A percentile compares a stretch with the other conserved stretches of the same genome.
These are phyloP conservation scores for Cryptomeria japonica DNA, from an alignment of 75 land plant species.

Conservation along the genomic window DNA sequence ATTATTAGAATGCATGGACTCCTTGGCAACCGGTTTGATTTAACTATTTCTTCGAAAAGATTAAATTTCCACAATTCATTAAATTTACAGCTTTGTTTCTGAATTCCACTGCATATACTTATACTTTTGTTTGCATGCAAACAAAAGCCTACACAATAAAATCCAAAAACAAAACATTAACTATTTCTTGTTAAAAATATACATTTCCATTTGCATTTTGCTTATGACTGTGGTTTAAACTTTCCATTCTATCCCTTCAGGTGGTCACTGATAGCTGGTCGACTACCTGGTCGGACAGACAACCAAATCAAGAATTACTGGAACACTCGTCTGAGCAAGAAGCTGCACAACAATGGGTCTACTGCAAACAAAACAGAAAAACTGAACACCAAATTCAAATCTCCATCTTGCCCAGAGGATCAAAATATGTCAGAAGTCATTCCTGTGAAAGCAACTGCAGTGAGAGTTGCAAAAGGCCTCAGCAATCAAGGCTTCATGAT, in stretches of 20 bases:
- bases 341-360: neutral
- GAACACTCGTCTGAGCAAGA: neutral
- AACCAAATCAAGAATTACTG: conserved; percentile 11
- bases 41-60: neutral
- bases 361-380: neutral
- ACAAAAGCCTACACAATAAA: too few relatives aligned
- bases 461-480: neutral
- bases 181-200: too few relatives aligned
- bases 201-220: neutral
- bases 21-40: conserved; percentile 15
- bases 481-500: neutral
- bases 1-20: conserved; percentile 18
- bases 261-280: conserved; percentile 7
- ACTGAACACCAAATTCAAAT: too few relatives aligned
- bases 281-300: conserved; percentile 6
- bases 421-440: neutral
- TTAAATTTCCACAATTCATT: too few relatives aligned
- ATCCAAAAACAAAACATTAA: too few relatives aligned
- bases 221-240: neutral
- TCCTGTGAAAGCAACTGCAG: neutral
- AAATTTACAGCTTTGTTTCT: too few relatives aligned
- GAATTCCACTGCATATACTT: too few relatives aligned
- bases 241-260: neutral
- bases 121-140: too few relatives aligned
- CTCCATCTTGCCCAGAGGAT: neutral